Base-by-base conservation (phyloP, 2,329 filamentous ascomycete species). In the Penicillium capsulatum region DNA sequence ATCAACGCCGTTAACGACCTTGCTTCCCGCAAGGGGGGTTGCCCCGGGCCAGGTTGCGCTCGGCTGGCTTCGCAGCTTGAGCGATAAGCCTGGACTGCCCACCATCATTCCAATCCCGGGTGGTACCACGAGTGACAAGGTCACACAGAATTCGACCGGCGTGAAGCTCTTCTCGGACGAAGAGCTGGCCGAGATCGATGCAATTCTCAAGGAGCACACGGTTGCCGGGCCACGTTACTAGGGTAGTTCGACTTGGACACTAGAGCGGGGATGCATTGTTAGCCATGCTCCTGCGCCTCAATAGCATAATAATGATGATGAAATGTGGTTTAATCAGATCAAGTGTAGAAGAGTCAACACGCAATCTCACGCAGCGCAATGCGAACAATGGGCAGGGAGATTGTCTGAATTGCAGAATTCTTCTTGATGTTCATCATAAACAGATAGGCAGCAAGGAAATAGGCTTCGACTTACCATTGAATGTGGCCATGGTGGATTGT, bases 131-230 rank as follows among this genome's bases (percentile, higher is more conserved):
- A 51, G 42, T 10, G 55, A 60, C 37, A 65, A 61, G 51, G 55
- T 65, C 17, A 54, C 52, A 20, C 60, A 67, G 49, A 67, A 66
- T 29, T 46, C 55, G 50, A 29, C 53, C 13, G 57, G 55, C 7
- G 49, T 59, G 3, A 52, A 59, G 30, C 38, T 46, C 24, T 47
- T 68, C 7, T 55, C 53, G 2, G 59, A 63, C 28, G 53, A 55
- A 11, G 65, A 69, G 36, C 48, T 77, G 60, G 68, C 69, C 31
- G 72, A 74, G 51, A 67, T 80, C 36, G 69, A 73, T 28, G 64
- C 66, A 13, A 69, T 80, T 40, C 45, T 78, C 45, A 70, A 71
- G 46, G 68, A 66, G 38, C 60, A 72, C 27, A 57, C 66, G 31
- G 55, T 72, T 19, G 48, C 57, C 17, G 61, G 62, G 14, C 31